Evolutionary conservation across 108 stramenopile genomes (phyloP).

Genomic region (Cyclostephanos tholiformis): DNA sequence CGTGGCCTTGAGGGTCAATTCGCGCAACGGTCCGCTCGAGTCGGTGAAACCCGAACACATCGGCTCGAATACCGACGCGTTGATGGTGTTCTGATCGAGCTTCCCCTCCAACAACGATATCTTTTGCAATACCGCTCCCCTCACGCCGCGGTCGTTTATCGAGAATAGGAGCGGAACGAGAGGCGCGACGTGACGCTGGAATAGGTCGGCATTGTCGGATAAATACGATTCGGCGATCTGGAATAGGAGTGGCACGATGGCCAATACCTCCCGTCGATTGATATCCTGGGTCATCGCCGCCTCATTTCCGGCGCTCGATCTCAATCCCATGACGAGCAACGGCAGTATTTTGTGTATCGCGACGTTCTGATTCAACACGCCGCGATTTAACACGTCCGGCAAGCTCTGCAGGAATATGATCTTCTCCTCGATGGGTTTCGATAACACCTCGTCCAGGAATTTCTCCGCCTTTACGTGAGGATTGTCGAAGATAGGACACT

Average conservation of each 20-base stretch:
- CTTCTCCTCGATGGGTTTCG: conserved; percentile 81
- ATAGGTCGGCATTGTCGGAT: conserved; percentile 39
- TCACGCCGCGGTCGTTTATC: conserved; percentile 87
- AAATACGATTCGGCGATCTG: conserved; percentile 71
- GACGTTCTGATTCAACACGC: conserved; percentile 53
- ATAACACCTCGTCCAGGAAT: conserved; percentile 66
- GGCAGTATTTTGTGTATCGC: conserved; percentile 77
- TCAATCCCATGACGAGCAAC: conserved; percentile 58
- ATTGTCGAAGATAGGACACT: conserved; percentile 85
- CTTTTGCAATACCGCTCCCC: conserved; percentile 72
- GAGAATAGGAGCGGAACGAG: conserved; percentile 70
- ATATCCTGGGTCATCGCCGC: conserved; percentile 74
- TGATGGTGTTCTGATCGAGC: conserved; percentile 67
- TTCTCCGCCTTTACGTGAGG: conserved; percentile 68
- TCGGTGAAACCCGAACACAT: conserved; percentile 91
- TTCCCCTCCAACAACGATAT: conserved; percentile 61
- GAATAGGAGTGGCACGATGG: conserved; percentile 73
- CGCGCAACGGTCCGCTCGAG: conserved; percentile 72
- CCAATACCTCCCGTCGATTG: conserved; percentile 76
- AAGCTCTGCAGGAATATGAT: conserved; percentile 76
- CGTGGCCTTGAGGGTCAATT: conserved; percentile 85
- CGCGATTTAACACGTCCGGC: conserved; percentile 53
- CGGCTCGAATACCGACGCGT: conserved; percentile 82
- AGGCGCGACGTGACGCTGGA: conserved; percentile 64
- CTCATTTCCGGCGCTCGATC: conserved; percentile 58